Base-by-base conservation (phyloP, 345 rosid genomes). In the Eutrema yunnanense region DNA sequence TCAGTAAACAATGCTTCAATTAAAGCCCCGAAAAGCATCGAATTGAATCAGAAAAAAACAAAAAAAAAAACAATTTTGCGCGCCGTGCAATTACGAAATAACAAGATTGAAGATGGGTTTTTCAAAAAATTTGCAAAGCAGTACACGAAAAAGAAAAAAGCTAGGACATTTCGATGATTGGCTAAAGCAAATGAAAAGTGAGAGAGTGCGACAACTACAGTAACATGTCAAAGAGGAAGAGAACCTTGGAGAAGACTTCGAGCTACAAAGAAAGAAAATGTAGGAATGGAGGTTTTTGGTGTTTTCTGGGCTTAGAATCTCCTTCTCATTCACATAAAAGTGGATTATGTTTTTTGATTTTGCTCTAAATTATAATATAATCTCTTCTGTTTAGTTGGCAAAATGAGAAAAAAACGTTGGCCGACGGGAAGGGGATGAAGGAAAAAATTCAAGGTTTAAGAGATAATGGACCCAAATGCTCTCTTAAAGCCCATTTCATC, bases 321-420 rank as follows among this genome's bases (percentile, higher is more conserved):
- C 7, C 41, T 74, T 74, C 78, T 67, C 73, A 8, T 26, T 75
- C 79, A 75, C 79, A 67, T 75, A 67, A 69, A 60, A 58, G 32
- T 16, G 26, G 69, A 67, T 60, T 74, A 43, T n/a, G 56, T 51
- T 12, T 6, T 60, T 67, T 67, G 10, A n/a, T 49, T 73, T 33
- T 50, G 47, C 16, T 56, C 59, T 32, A 5, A 47, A 2, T 16
- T 2, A 22, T 22, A 22, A 22, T 6, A n/a, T 54, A 46, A 56
- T 37, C 8, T 40, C 34, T 50, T 49, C 67, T 49, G 40, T 41
- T 55, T 4, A 34, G 16, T 26, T 59, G 16, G 53, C 14, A 29
- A 53, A 22, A 63, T 53, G 48, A 54, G 33, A 26, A 46, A 46
- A 46, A 48, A 57, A 53, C 46, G 50, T 62, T 43, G 30, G 75